phyloP scores from a whole-genome alignment of 192 early-diverging fungal species.

The Coemansia sp. region DNA sequence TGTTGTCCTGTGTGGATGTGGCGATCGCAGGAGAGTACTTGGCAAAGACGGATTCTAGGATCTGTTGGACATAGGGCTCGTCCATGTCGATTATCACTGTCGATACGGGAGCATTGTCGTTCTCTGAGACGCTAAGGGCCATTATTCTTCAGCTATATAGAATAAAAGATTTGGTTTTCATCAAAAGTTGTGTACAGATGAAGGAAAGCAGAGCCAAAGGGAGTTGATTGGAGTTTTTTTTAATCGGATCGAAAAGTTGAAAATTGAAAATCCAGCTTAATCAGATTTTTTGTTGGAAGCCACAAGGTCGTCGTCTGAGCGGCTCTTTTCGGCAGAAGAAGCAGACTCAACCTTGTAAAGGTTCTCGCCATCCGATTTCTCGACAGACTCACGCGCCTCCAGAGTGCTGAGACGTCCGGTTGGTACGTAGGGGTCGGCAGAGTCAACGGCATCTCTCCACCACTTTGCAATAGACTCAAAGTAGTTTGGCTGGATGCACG shows the following conservation, averaged over 20 bases:
- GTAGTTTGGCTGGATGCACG: constrained; percentile 80
- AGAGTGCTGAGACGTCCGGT: constrained; percentile 42
- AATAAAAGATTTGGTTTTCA: too few species aligned
- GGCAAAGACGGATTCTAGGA: constrained; percentile 24
- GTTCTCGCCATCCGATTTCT: constrained; percentile 50
- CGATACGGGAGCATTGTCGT: not conserved
- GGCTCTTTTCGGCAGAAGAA: constrained; percentile 17
- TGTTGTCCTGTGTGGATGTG: constrained; percentile 1
- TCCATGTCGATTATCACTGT: constrained; percentile 51
- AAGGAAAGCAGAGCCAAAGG: not conserved
- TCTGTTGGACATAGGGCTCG: constrained; percentile 55
- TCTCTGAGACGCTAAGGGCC: not conserved
- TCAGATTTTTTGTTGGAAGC: constrained; percentile 8
- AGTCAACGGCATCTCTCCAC: constrained; percentile 37
- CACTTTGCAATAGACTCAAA: constrained; percentile 67
- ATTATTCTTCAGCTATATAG: not conserved
- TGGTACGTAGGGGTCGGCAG: constrained; percentile 48
- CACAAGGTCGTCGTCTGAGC: constrained; percentile 18
- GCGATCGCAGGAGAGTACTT: constrained; percentile 22
- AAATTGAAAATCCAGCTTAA: not conserved
- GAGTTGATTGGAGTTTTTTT: too few species aligned
- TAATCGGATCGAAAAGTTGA: not conserved
- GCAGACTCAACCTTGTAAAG: constrained; percentile 35
- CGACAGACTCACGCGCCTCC: constrained; percentile 38
- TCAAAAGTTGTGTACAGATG: too few species aligned